Evolutionary conservation across 805 yeast species (phyloP), one percentile per base, ranked within the genome.

Genomic region (Myxozyma udenii): DNA sequence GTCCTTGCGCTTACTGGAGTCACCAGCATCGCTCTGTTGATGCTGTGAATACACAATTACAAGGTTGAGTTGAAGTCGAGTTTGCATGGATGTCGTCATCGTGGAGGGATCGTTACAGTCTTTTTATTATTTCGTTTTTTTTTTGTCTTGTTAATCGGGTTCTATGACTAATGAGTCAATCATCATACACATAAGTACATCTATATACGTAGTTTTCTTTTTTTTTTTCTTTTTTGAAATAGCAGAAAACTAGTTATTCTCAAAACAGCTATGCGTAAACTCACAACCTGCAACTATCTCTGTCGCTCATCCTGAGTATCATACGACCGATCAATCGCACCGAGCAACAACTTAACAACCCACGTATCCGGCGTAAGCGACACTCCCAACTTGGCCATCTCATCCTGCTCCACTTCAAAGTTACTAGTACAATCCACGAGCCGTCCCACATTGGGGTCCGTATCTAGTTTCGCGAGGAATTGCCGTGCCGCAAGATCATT

Each of bases 1-100:
- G 95, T 88, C 18, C 69, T 89, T 51, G 97, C 83, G 25, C 73
- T 80, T 62, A 64, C 80, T 40, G 73, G 75, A 6, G 55, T 78
- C 32, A 63, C 82, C 23, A 87, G 95, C 50, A 64, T 87, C 18
- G 62, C 57, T 18, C 59, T 73, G 23, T 66, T 73, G 7, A 49
- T 72, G 45, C 38, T 55, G 74, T 71, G 68, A 50, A 37, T 30
- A n/a, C n/a, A n/a, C 28, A 14, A 28, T 44, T 23, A 39, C 32
- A 18, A 2, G 16, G 19, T 40, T 21, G 44, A 19, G 3, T 19
- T 12, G 16, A 16, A 9, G 3, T 38, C 16, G n/a, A 24, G n/a
- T n/a, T n/a, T n/a, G n/a, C n/a, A n/a, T n/a, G n/a, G n/a, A n/a
- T n/a, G n/a, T n/a, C n/a, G n/a, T n/a, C n/a, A n/a, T n/a, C n/a